These are phyloP conservation scores for Xylaria sp. DNA, from an alignment of 2,329 filamentous ascomycete species.

Conservation along the genomic window DNA sequence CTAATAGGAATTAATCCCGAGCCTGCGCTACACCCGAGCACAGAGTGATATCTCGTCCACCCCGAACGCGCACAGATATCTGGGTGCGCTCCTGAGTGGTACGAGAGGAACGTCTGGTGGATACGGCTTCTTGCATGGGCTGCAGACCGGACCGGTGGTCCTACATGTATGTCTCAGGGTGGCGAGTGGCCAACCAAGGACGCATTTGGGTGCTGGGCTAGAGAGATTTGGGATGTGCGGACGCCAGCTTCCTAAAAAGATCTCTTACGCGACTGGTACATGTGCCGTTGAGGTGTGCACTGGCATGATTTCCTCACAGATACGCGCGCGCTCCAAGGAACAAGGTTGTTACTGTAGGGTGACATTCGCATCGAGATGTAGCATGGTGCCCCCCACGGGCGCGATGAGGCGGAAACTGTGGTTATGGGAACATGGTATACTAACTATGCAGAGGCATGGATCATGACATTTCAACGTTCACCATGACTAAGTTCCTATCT, in stretches of 20 bases:
- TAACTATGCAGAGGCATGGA: not conserved
- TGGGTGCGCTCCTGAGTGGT: not conserved
- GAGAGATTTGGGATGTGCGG: not conserved
- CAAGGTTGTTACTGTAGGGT: not conserved
- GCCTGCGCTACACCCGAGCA: not conserved
- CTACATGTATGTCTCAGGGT: conserved; percentile 26
- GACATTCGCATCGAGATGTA: not conserved
- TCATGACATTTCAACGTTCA: not conserved
- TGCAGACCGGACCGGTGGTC: conserved; percentile 4
- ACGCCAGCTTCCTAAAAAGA: not conserved
- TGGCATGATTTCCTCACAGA: not conserved
- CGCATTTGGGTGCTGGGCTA: not conserved
- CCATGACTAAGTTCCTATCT: not conserved
- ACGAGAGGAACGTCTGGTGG: conserved; percentile 2
- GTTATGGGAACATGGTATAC: not conserved
- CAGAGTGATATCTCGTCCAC: not conserved
- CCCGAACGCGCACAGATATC: not conserved
- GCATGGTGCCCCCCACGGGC: not conserved
- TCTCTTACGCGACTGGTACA: not conserved
- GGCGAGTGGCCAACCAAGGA: not conserved
- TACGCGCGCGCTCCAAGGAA: not conserved
- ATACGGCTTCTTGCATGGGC: not conserved
- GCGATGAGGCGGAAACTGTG: not conserved
- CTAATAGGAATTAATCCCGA: not conserved
- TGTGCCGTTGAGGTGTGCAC: not conserved